phyloP scores from a whole-genome alignment of 1,284 basidiomycete genomes.

The Athelia sp. region DNA sequence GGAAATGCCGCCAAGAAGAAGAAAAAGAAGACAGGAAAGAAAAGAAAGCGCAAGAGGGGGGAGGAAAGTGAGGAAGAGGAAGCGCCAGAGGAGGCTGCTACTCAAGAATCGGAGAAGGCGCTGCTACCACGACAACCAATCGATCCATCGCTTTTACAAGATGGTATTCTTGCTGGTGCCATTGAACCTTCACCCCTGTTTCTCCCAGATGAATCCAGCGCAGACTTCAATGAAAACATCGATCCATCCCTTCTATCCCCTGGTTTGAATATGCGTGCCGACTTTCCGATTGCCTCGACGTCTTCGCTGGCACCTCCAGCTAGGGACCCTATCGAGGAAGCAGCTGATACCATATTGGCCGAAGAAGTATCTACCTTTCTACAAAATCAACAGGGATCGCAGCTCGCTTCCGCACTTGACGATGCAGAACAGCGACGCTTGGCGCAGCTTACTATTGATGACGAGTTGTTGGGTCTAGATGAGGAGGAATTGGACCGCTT shows the following conservation, averaged over 20 bases:
- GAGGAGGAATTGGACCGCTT: constrained; percentile 91
- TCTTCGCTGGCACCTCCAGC: constrained; percentile 6
- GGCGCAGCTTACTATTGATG: constrained; percentile 45
- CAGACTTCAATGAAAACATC: constrained; percentile 45
- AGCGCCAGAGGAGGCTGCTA: constrained; percentile 16
- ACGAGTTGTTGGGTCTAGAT: constrained; percentile 78
- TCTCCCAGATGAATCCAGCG: constrained; percentile 15
- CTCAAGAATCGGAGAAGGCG: constrained; percentile 11
- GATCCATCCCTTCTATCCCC: constrained; percentile 46
- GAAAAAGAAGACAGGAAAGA: constrained; percentile 26
- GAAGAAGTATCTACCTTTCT: constrained; percentile 66
- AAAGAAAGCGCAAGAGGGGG: constrained; percentile 27
- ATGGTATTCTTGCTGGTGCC: constrained; percentile 41
- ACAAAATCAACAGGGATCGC: constrained; percentile 48
- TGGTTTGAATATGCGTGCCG: constrained; percentile 17
- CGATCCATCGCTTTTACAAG: constrained; percentile 39
- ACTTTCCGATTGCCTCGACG: not conserved
- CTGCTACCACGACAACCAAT: constrained; percentile 22
- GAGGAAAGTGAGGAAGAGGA: constrained; percentile 35
- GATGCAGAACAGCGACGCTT: constrained; percentile 57
- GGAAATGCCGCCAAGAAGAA: constrained; percentile 38
- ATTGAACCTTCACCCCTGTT: constrained; percentile 23
- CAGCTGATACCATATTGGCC: constrained; percentile 49
- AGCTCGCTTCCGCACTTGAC: constrained; percentile 54
- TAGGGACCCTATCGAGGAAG: constrained; percentile 33